A percentile compares a stretch with the other conserved stretches of the same genome.
phyloP scores from a whole-genome alignment of 495 filamentous ascomycete species.

The Penicillium samsonianum region DNA sequence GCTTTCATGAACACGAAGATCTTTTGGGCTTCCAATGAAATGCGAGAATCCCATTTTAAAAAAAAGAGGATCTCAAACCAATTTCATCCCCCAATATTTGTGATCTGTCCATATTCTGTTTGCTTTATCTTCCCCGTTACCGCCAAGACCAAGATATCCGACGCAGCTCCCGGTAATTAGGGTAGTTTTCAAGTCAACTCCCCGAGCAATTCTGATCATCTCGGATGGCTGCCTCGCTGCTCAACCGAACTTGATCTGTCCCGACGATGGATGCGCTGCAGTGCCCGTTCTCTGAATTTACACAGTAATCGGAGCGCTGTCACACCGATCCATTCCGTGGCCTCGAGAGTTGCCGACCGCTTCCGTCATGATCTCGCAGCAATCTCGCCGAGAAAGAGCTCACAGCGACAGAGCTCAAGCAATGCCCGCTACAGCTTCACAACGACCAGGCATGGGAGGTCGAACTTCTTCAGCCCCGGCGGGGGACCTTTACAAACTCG shows the following conservation, averaged over 20 bases:
- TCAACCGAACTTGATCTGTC: conserved; percentile 18
- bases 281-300: conserved; percentile 32
- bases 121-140: conserved; percentile 1
- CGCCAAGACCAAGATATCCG: conserved; percentile 8
- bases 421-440: conserved; percentile 23
- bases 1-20: conserved; percentile 8
- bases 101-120: conserved; percentile 15
- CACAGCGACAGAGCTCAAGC: conserved; percentile 38
- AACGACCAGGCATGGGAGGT: conserved; percentile 34
- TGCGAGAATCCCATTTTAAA: neutral
- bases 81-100: conserved; percentile 4
- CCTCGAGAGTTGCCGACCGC: conserved; percentile 15
- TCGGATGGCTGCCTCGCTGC: conserved; percentile 13
- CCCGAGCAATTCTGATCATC: neutral
- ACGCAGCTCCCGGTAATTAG: neutral
- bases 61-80: conserved; percentile 1
- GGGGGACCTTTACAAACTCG: conserved; percentile 33
- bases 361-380: conserved; percentile 26
- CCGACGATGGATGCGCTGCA: conserved; percentile 44
- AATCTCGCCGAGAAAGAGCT: conserved; percentile 32
- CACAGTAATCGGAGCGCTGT: conserved; percentile 30
- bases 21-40: conserved; percentile 9
- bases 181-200: neutral
- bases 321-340: conserved; percentile 23
- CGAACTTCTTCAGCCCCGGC: conserved; percentile 41